Evolutionary conservation across 2,329 filamentous ascomycete genomes (phyloP).

Genomic region (Ceratocystis harringtonii): DNA sequence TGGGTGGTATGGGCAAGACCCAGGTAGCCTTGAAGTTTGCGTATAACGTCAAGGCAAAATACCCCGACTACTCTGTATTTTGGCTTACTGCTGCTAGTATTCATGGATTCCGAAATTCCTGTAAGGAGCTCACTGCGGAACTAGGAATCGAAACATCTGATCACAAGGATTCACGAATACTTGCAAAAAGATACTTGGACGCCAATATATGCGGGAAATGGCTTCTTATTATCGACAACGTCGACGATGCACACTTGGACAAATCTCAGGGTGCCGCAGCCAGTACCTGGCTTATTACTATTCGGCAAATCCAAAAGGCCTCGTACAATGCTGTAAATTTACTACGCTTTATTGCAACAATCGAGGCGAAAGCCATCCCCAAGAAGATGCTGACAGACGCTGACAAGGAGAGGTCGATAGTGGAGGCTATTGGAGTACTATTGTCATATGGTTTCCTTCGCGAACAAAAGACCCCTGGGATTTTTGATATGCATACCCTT

Average conservation of each 20-base stretch:
- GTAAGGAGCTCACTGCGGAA: background rate
- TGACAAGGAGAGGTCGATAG: background rate
- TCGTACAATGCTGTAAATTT: background rate
- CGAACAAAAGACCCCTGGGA: background rate
- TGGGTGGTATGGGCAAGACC: background rate
- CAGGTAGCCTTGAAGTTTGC: background rate
- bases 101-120: background rate
- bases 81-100: constrained; percentile 2
- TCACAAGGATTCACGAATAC: background rate
- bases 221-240: constrained; percentile 21
- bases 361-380: background rate
- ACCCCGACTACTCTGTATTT: background rate
- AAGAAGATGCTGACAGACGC: background rate
- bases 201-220: constrained; percentile 19
- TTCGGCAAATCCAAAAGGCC: background rate
- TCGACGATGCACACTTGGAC: constrained; percentile 4
- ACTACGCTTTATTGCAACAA: background rate
- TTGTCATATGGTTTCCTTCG: background rate
- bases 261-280: background rate
- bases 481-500: background rate
- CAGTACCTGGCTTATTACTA: background rate
- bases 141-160: background rate
- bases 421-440: background rate
- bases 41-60: background rate
- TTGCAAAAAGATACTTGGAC: constrained; percentile 17